Conservation (phyloP, 2,329 filamentous ascomycete species). For the Aspergillus vadensis region DNA sequence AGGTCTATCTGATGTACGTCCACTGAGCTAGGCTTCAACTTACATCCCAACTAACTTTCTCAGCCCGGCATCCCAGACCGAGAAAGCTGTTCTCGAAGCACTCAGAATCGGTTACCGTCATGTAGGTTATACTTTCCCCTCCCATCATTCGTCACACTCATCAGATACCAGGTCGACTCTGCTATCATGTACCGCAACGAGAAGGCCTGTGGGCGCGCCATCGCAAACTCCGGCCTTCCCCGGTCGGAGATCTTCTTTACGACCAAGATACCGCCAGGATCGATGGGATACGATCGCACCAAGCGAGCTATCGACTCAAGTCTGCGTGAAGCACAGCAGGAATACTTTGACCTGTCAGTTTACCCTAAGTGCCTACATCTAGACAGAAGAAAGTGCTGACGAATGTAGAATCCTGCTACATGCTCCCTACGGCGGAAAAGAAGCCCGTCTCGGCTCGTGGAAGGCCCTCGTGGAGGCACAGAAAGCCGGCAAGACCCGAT, state of each 20-base stretch:
- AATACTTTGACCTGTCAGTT: conserved; percentile 70
- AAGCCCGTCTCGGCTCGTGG: conserved; percentile 72
- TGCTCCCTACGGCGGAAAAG: conserved; percentile 72
- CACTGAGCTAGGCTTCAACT: not conserved
- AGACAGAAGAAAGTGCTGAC: not conserved
- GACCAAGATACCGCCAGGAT: conserved; percentile 71
- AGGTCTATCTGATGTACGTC: conserved; percentile 39
- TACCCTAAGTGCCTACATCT: not conserved
- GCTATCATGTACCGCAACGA: conserved; percentile 74
- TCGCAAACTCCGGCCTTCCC: conserved; percentile 59
- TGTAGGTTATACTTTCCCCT: conserved; percentile 20
- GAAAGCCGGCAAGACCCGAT: conserved; percentile 67
- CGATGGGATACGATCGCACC: conserved; percentile 65
- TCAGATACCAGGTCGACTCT: conserved; percentile 51
- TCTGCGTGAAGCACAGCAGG: conserved; percentile 66
- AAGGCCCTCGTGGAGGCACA: conserved; percentile 75
- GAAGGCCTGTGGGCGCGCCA: conserved; percentile 66
- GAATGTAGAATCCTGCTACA: conserved; percentile 64
- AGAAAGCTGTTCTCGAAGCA: conserved; percentile 31
- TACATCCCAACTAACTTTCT: not conserved
- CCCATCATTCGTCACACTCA: no score
- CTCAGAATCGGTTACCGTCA: conserved; percentile 35
- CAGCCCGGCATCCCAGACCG: conserved; percentile 31
- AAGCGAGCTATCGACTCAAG: conserved; percentile 63
- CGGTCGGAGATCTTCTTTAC: conserved; percentile 78